A percentile compares a stretch with the other conserved stretches of the same genome.
Conservation (phyloP, 257 asterid species). For the Fraxinus anomala region DNA sequence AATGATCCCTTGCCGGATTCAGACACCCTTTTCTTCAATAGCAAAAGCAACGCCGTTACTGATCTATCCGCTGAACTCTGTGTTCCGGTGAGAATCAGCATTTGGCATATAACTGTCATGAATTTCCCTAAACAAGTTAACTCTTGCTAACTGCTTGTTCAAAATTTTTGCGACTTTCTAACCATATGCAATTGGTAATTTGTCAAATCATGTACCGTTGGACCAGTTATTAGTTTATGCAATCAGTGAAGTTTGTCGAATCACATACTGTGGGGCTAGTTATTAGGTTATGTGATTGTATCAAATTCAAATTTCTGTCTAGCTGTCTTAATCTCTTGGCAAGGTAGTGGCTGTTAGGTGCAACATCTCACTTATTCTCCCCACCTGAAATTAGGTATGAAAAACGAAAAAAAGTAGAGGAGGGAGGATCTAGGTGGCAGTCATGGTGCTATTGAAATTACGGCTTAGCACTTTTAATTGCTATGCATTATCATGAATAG, state of each 20-base stretch:
- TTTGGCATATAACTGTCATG: not conserved
- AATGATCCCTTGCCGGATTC: slow-evolving; percentile 55
- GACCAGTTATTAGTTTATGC: not conserved
- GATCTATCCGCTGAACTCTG: slow-evolving; percentile 78
- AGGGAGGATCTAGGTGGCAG: not conserved
- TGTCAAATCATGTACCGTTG: too few species aligned
- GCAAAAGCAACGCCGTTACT: slow-evolving; percentile 40
- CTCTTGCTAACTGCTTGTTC: not conserved
- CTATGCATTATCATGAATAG: not conserved
- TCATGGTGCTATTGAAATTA: too few species aligned
- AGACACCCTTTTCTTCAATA: slow-evolving; percentile 52
- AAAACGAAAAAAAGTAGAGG: not conserved
- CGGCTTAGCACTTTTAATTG: too few species aligned
- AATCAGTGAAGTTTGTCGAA: not conserved
- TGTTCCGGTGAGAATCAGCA: slow-evolving; percentile 66
- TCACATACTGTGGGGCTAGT: too few species aligned
- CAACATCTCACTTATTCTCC: slow-evolving; percentile 1
- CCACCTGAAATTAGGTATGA: not conserved
- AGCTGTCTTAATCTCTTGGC: slow-evolving; percentile 3
- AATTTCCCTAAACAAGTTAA: not conserved
- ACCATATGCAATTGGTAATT: not conserved
- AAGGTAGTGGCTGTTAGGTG: slow-evolving; percentile 32
- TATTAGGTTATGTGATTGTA: not conserved
- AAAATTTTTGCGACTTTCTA: not conserved
- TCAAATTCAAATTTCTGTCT: not conserved